Conservation (phyloP, 2,329 filamentous ascomycete genomes). For the Corniculantispora saksenae region DNA sequence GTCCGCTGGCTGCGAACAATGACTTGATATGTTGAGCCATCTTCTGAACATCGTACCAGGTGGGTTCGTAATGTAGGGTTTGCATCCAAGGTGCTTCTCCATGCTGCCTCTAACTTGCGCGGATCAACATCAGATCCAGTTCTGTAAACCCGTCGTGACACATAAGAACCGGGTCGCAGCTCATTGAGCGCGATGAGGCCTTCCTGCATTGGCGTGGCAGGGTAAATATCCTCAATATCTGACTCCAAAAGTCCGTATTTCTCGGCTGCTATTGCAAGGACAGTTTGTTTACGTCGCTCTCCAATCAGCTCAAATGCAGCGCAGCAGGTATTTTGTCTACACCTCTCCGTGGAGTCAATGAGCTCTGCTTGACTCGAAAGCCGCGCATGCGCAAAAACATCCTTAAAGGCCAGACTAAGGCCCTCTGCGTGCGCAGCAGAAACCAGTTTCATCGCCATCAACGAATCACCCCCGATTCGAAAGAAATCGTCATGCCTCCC, state of each 20-base stretch:
- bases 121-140: neutral
- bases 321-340: neutral
- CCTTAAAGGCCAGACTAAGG: slow-evolving; percentile 32
- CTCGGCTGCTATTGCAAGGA: slow-evolving; percentile 21
- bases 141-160: neutral
- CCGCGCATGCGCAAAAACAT: slow-evolving; percentile 25
- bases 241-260: slow-evolving; percentile 30
- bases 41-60: neutral
- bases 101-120: neutral
- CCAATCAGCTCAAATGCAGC: neutral
- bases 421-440: slow-evolving; percentile 36
- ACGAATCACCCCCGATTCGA: slow-evolving; percentile 45
- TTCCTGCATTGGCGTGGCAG: slow-evolving; percentile 40
- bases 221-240: slow-evolving; percentile 38
- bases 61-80: neutral
- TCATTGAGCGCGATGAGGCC: slow-evolving; percentile 39
- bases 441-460: slow-evolving; percentile 43
- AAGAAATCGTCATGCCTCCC: slow-evolving; percentile 38
- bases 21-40: neutral
- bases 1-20: neutral
- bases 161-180: slow-evolving; percentile 21
- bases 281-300: neutral
- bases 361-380: neutral
- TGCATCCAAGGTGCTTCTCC: neutral
- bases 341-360: neutral